Evolutionary conservation across 2,329 filamentous ascomycete genomes (phyloP).

Genomic region (Periconia sp.): DNA sequence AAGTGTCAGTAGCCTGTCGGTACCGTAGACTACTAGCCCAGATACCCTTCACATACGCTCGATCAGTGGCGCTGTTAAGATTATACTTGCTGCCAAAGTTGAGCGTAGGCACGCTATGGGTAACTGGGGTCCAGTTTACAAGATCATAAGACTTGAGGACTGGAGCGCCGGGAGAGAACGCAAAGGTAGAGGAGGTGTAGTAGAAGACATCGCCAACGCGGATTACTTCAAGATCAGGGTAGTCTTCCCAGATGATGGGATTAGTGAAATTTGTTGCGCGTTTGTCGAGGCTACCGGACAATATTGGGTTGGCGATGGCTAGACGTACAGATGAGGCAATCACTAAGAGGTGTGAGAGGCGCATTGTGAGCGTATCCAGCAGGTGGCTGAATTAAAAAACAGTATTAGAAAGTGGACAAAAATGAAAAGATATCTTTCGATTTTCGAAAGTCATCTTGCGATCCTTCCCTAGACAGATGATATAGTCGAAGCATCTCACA

Average conservation of each 20-base stretch:
- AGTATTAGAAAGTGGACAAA: no score
- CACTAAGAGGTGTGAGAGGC: no score
- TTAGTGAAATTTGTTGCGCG: constrained; percentile 50
- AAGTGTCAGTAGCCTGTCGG: constrained; percentile 55
- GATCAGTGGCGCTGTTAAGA: constrained; percentile 47
- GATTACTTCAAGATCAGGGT: constrained; percentile 62
- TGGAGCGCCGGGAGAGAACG: constrained; percentile 63
- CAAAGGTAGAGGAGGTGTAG: constrained; percentile 63
- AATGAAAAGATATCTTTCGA: no score
- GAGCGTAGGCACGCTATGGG: constrained; percentile 46
- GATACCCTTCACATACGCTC: constrained; percentile 60
- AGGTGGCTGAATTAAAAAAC: no score
- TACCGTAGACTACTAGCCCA: constrained; percentile 64
- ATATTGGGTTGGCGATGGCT: no score
- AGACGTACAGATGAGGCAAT: no score
- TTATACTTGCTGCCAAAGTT: constrained; percentile 55
- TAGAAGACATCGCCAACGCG: constrained; percentile 59
- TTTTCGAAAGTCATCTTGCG: no score
- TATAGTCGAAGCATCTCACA: no score
- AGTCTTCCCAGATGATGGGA: constrained; percentile 62
- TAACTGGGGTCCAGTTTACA: constrained; percentile 55
- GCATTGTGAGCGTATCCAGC: no score
- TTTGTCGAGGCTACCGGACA: background rate
- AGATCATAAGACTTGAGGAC: constrained; percentile 63
- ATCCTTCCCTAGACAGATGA: no score